Percentiles rank a stretch among this genome's conserved stretches.
These are phyloP conservation scores for Hymenoscyphus occultus DNA, from an alignment of 2,329 filamentous ascomycete species.

Conservation along the genomic window DNA sequence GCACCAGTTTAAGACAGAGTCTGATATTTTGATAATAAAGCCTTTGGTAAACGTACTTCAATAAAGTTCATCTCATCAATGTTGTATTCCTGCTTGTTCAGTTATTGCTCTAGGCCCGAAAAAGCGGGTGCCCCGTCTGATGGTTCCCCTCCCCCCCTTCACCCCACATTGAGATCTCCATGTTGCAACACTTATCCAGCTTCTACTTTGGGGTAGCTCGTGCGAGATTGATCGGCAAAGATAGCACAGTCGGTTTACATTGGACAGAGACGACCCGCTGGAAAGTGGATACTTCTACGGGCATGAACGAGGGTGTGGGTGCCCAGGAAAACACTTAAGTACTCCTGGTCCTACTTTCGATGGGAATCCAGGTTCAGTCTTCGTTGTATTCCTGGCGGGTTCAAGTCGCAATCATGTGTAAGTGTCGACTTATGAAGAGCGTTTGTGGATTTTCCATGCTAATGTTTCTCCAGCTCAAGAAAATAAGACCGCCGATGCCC, in stretches of 20 bases:
- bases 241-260: conserved; percentile 3
- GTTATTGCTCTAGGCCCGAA: not conserved
- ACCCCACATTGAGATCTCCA: conserved; percentile 11
- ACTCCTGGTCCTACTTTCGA: not conserved
- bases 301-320: not conserved
- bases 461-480: conserved; percentile 10
- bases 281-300: not conserved
- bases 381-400: not conserved
- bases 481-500: conserved; percentile 18
- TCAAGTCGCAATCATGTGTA: conserved; percentile 5
- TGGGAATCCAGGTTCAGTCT: not conserved
- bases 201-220: conserved; percentile 12
- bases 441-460: not conserved
- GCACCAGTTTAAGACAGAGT: not conserved
- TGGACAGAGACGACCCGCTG: not conserved
- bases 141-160: conserved; percentile 1
- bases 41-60: not conserved
- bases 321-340: conserved; percentile 12
- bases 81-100: not conserved
- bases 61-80: not conserved
- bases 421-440: not conserved
- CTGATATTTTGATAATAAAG: not conserved
- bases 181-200: conserved; percentile 10
- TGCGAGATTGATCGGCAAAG: conserved; percentile 14
- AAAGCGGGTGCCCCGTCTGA: not conserved